A percentile compares a stretch with the other conserved stretches of the same genome.
These are phyloP conservation scores for Discostella stelligeroides DNA, from an alignment of 108 stramenopile genomes.

Conservation along the genomic window DNA sequence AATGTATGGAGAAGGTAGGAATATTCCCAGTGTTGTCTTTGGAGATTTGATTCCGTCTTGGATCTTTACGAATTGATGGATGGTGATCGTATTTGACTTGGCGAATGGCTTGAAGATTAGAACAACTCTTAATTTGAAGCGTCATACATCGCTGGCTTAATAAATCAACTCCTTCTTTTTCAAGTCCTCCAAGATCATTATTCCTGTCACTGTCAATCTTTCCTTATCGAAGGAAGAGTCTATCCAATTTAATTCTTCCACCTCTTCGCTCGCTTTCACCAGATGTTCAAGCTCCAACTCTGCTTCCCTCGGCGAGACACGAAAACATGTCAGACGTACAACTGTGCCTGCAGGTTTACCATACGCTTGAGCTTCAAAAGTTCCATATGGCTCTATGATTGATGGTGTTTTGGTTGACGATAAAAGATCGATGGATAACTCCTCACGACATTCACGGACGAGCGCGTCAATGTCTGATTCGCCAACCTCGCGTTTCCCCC, in stretches of 20 bases:
- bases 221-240: constrained; percentile 47
- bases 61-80: too few species aligned
- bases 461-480: constrained; percentile 58
- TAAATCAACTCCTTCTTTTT: constrained; percentile 53
- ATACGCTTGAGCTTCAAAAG: constrained; percentile 57
- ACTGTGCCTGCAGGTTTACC: constrained; percentile 59
- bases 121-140: neutral
- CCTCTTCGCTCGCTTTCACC: constrained; percentile 48
- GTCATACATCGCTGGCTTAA: constrained; percentile 1
- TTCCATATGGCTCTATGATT: constrained; percentile 48
- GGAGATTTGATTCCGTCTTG: too few species aligned
- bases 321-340: constrained; percentile 59
- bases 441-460: constrained; percentile 56
- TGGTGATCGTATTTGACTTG: too few species aligned
- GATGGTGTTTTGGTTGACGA: constrained; percentile 32
- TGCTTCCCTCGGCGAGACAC: constrained; percentile 30
- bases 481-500: constrained; percentile 55
- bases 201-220: constrained; percentile 49
- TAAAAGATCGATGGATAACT: constrained; percentile 48
- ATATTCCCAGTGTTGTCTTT: too few species aligned
- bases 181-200: constrained; percentile 60
- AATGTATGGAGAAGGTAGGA: too few species aligned
- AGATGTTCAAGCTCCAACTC: constrained; percentile 48
- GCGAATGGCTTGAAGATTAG: too few species aligned
- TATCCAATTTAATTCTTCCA: constrained; percentile 63